phyloP scores from a whole-genome alignment of 2,329 filamentous ascomycete genomes.

The Ustilaginoidea virens region DNA sequence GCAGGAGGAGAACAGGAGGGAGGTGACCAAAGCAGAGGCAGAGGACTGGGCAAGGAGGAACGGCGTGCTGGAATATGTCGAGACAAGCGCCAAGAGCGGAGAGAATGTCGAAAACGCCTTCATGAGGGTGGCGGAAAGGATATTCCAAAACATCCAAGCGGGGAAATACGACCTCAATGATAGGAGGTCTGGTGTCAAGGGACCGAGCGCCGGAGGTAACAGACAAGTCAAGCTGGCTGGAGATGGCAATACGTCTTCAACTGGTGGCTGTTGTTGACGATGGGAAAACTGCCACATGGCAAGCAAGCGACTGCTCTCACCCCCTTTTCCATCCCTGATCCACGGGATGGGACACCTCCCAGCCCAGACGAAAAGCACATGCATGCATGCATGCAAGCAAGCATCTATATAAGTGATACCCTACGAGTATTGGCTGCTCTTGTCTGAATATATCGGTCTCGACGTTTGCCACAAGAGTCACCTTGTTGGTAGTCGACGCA shows the following conservation, averaged over 20 bases:
- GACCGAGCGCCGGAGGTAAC: slow-evolving; percentile 35
- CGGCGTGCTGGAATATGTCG: slow-evolving; percentile 82
- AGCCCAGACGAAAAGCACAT: slow-evolving; percentile 1
- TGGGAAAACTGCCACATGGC: no score
- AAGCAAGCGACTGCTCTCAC: no score
- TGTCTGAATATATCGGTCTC: slow-evolving; percentile 3
- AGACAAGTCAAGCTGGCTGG: slow-evolving; percentile 30
- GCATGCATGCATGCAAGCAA: neutral
- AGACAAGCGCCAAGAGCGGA: slow-evolving; percentile 91
- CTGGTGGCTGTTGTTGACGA: slow-evolving; percentile 32
- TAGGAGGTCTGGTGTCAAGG: slow-evolving; percentile 80
- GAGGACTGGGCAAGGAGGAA: slow-evolving; percentile 79
- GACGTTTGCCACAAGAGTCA: no score
- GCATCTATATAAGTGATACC: slow-evolving; percentile 4
- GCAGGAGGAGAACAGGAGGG: slow-evolving; percentile 45
- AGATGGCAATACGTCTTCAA: slow-evolving; percentile 21
- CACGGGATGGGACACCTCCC: neutral
- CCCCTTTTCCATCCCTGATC: no score
- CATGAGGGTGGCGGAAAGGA: slow-evolving; percentile 81
- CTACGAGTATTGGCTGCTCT: slow-evolving; percentile 3
- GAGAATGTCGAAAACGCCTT: slow-evolving; percentile 91
- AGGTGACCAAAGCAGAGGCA: slow-evolving; percentile 71
- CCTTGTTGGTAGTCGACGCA: no score
- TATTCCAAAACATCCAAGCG: slow-evolving; percentile 92
- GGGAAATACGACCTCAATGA: slow-evolving; percentile 93